Conservation (phyloP, 2,329 filamentous ascomycete genomes). For the Zymoseptoria tritici region DNA sequence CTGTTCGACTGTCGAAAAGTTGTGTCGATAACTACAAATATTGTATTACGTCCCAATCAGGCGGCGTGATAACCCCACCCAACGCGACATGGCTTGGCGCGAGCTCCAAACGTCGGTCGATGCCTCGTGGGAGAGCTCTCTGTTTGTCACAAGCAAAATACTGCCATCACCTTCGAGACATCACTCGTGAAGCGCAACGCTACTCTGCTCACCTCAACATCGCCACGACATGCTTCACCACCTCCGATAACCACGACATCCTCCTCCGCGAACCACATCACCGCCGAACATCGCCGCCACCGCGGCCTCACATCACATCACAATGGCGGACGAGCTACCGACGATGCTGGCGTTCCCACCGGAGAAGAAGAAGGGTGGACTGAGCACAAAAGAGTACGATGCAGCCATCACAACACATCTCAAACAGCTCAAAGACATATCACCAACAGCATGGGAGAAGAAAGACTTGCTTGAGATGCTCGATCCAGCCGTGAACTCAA, state of each 20-base stretch:
- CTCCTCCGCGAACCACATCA: conserved; percentile 3
- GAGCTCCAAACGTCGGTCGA: background rate
- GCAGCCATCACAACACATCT: conserved; percentile 30
- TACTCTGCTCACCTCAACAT: background rate
- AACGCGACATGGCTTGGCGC: background rate
- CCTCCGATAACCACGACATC: background rate
- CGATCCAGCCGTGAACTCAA: conserved; percentile 51
- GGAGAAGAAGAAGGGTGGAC: conserved; percentile 14
- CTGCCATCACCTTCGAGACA: background rate
- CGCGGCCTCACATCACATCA: conserved; percentile 1
- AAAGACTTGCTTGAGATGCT: conserved; percentile 40
- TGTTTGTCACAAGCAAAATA: background rate
- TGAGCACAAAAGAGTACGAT: conserved; percentile 36
- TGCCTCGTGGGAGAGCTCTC: background rate
- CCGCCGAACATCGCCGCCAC: background rate
- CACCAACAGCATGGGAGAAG: conserved; percentile 32
- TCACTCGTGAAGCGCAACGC: background rate
- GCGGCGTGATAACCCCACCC: background rate
- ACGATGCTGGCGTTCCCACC: conserved; percentile 30
- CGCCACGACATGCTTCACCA: background rate
- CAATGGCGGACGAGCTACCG: conserved; percentile 21
- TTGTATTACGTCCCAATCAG: background rate
- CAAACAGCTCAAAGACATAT: conserved; percentile 28
- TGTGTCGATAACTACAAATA: background rate
- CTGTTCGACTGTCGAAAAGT: no score